Percentiles rank a stretch among this genome's conserved stretches.
Conservation (phyloP, 306 rosid species). For the Medicago lupulina region DNA sequence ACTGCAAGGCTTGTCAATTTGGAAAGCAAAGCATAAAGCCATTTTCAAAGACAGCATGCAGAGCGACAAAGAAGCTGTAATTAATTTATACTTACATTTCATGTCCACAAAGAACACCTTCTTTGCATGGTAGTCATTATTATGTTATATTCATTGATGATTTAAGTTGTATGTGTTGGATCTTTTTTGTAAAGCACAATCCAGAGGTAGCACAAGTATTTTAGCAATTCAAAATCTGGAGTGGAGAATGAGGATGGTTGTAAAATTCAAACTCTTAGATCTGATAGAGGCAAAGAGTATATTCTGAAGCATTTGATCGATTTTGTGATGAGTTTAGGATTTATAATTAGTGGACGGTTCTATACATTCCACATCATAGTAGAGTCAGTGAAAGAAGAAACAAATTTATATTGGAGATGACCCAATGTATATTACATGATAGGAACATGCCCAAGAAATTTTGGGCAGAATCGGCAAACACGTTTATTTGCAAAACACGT, state of each 20-base stretch:
- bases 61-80: neutral
- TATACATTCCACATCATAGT: neutral
- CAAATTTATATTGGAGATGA: neutral
- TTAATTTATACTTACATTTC: neutral
- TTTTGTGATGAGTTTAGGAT: neutral
- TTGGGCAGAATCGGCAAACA: neutral
- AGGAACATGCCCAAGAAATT: neutral
- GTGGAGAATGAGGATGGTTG: neutral
- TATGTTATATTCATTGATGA: neutral
- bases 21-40: neutral
- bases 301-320: neutral
- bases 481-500: neutral
- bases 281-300: neutral
- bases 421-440: neutral
- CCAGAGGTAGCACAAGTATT: neutral
- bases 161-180: too few relatives aligned
- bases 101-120: neutral
- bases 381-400: neutral
- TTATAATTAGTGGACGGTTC: neutral
- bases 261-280: neutral
- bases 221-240: neutral
- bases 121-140: neutral
- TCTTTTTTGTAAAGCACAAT: too few relatives aligned
- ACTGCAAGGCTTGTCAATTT: neutral
- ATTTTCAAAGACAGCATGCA: neutral